Evolutionary conservation across 2,329 filamentous ascomycete species (phyloP), one percentile per base, ranked within the genome.

Genomic region (Aspergillus sp.): DNA sequence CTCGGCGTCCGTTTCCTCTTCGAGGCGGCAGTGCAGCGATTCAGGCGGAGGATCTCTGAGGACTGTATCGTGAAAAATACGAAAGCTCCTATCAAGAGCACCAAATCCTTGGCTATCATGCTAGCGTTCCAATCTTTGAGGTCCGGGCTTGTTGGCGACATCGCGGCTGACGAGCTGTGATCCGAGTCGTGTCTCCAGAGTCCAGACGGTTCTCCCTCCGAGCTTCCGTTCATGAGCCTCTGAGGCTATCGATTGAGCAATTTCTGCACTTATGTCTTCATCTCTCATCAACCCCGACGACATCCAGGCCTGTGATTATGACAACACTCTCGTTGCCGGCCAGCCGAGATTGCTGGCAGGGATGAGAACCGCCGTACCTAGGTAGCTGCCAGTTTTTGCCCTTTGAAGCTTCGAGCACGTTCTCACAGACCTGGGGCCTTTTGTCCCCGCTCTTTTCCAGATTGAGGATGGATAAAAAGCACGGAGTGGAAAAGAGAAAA

Each of bases 371-470:
- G 24, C 22, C 22, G 20, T 37, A 15, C 34, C 34, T 37, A 30
- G 34, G 34, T 37, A 41, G 37, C 22, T 41, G 20, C 49, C 22
- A 51, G 27, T 39, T 13, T 51, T 22, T 22, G 40, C 49, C 37
- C 39, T 42, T 46, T 15, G 20, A 46, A 20, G 17, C 24, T 3
- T 30, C 51, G 48, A 59, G 58, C 61, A 63, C 61, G 61, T 65
- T 65, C 58, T 54, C 44, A 24, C 44, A 46, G 30, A 15, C 22
- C 11, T 30, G 20, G 22, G 44, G 27, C 20, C 13, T 42, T 52
- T 24, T 42, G 44, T 12, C 30, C 52, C 49, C 54, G 41, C 53
- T 51, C 37, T 54, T 52, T 61, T 48, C 58, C 53, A 52, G 46
- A 55, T 56, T 53, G 20, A 45, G 49, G 27, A 39, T 51, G 42